Evolutionary conservation across 2,329 filamentous ascomycete genomes (phyloP), one percentile per base, ranked within the genome.

Genomic region (Aspergillus uvarum): DNA sequence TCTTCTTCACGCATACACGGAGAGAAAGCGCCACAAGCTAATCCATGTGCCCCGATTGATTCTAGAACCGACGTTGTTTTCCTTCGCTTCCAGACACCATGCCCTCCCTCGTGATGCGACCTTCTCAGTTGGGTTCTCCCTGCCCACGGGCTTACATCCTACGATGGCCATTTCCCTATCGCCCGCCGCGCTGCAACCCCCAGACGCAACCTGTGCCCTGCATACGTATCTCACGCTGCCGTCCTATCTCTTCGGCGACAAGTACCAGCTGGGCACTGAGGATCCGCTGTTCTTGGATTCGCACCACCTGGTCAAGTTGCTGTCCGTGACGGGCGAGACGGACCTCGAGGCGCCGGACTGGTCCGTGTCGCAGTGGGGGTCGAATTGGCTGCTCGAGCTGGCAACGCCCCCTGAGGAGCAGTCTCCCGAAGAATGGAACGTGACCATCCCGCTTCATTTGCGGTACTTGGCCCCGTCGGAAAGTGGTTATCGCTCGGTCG

Each of bases 291-390:
- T 96, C 77, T 83, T 96, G 31, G 76, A 85, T 3, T 93, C 91
- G 0, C 92, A 96, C 69, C 91, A 96, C 70, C 82, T 97, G 21
- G 81, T 83, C 2, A 80, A 84, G 2, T 78, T 96, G 47, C 87
- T 83, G 49, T 86, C 89, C 64, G 83, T 91, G 14, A 87, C 87
- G 26, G 85, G 90, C 12, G 90, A 91, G 21, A 90, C 93, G 6
- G 93, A 98, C 67, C 87, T 98, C 56, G 94, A 98, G 78, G 92
- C 92, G 0, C 94, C 94, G 1, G 89, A 89, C 68, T 98, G 96
- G 80, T 86, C 88, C 1, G 83, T 92, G 31, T 72, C 83, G 6
- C 76, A 82, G 32, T 97, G 94, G 94, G 94, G 94, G 5, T 93
- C 89, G 0, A 86, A 84, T 16, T 81, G 92, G 16, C 82, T 97